These are phyloP conservation scores for Tulasnella sp. DNA, from an alignment of 768 basidiomycete species.

Conservation along the genomic window DNA sequence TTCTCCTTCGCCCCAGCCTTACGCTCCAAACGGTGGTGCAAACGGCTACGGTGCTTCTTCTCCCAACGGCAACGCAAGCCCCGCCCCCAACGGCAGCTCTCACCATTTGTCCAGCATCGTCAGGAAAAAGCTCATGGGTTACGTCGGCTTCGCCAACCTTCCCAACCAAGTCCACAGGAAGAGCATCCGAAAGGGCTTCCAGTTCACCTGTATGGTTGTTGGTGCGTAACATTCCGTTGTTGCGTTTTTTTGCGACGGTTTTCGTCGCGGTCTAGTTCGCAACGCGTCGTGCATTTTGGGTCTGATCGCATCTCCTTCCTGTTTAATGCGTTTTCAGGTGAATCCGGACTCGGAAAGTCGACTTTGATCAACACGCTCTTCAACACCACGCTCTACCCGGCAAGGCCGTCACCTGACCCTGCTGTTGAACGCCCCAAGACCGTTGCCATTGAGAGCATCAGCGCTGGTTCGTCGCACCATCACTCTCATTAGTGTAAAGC, in stretches of 20 bases:
- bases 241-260: slow-evolving; percentile 8
- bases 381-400: slow-evolving; percentile 91
- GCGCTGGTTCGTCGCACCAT: slow-evolving; percentile 67
- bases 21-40: slow-evolving; percentile 8
- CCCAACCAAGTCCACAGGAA: slow-evolving; percentile 99
- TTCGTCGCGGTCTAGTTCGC: slow-evolving; percentile 9
- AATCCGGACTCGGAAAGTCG: slow-evolving; percentile 98
- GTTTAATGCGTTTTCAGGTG: slow-evolving; percentile 52
- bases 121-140: slow-evolving; percentile 92
- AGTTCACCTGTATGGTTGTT: slow-evolving; percentile 98
- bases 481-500: neutral
- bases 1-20: slow-evolving; percentile 18
- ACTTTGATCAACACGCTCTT: slow-evolving; percentile 98
- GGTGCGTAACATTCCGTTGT: slow-evolving; percentile 54
- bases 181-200: slow-evolving; percentile 96
- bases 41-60: slow-evolving; percentile 26
- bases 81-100: slow-evolving; percentile 45
- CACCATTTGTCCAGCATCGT: slow-evolving; percentile 48
- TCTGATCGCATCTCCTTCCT: neutral
- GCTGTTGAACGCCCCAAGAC: slow-evolving; percentile 86
- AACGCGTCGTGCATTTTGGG: neutral
- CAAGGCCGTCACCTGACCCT: slow-evolving; percentile 79
- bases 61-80: slow-evolving; percentile 13
- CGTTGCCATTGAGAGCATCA: slow-evolving; percentile 97
- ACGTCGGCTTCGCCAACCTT: slow-evolving; percentile 94